A percentile compares a stretch with the other conserved stretches of the same genome.
These are phyloP conservation scores for Ophiostoma ips DNA, from an alignment of 2,329 filamentous ascomycete species.

Conservation along the genomic window DNA sequence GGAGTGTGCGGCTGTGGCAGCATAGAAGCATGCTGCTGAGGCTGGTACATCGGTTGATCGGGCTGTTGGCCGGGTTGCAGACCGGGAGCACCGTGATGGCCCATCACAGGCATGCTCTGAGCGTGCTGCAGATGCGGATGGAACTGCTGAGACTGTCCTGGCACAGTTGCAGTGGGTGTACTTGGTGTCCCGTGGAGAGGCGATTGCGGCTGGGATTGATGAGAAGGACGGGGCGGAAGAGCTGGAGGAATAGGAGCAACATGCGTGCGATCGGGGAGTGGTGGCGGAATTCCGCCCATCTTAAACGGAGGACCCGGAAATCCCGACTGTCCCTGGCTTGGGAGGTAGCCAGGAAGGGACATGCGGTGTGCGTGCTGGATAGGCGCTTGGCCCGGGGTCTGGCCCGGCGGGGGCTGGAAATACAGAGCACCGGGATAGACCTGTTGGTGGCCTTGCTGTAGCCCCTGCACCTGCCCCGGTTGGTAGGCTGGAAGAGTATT, in stretches of 20 bases:
- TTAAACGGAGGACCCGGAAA: conserved; percentile 1
- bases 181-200: too few species aligned
- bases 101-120: neutral
- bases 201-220: neutral
- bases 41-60: neutral
- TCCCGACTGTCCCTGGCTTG: conserved; percentile 1
- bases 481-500: neutral
- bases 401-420: neutral
- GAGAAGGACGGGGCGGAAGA: too few species aligned
- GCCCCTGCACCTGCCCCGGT: neutral
- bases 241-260: neutral
- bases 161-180: too few species aligned
- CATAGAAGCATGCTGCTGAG: neutral
- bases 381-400: neutral
- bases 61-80: neutral
- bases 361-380: conserved; percentile 1
- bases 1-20: neutral
- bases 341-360: conserved; percentile 2
- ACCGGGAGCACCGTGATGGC: neutral
- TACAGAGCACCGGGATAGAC: neutral
- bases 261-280: conserved; percentile 1
- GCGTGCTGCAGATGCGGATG: conserved; percentile 5
- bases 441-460: neutral
- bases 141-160: neutral
- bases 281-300: conserved; percentile 2